A percentile compares a stretch with the other conserved stretches of the same genome.
These are phyloP conservation scores for Paecilomyces formosus DNA, from an alignment of 2,329 filamentous ascomycete species.

Conservation along the genomic window DNA sequence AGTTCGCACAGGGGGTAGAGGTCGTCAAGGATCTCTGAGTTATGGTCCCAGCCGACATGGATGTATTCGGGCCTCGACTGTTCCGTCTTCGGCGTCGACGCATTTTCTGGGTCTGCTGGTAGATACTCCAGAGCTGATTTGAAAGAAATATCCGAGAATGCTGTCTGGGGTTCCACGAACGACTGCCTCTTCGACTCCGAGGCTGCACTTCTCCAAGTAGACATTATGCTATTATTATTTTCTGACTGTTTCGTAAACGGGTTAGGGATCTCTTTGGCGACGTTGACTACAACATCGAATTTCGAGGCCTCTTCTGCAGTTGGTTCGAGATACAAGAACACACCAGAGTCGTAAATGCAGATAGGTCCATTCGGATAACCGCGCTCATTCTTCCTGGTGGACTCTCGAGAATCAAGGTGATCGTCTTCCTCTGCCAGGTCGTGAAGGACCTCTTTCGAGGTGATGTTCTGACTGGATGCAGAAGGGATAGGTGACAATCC, in stretches of 20 bases:
- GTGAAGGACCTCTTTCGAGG: slow-evolving; percentile 25
- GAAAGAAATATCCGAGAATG: slow-evolving; percentile 38
- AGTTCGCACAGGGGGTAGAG: slow-evolving; percentile 52
- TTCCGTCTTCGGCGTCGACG: slow-evolving; percentile 23
- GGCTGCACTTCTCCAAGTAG: slow-evolving; percentile 43
- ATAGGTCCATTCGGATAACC: slow-evolving; percentile 59
- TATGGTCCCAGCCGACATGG: slow-evolving; percentile 60
- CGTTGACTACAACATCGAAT: slow-evolving; percentile 59
- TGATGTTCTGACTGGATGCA: slow-evolving; percentile 18
- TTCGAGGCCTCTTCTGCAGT: slow-evolving; percentile 51
- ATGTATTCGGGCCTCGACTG: slow-evolving; percentile 53
- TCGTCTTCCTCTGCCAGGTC: slow-evolving; percentile 47
- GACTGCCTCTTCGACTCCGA: slow-evolving; percentile 23
- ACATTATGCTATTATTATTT: slow-evolving; percentile 33
- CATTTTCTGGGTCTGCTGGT: slow-evolving; percentile 18
- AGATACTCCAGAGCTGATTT: slow-evolving; percentile 43
- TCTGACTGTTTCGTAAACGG: slow-evolving; percentile 39
- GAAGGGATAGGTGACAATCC: slow-evolving; percentile 18
- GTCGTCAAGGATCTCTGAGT: slow-evolving; percentile 60
- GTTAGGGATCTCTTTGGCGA: slow-evolving; percentile 58
- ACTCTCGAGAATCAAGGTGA: slow-evolving; percentile 43
- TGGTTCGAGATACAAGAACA: slow-evolving; percentile 58
- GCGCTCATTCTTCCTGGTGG: slow-evolving; percentile 54
- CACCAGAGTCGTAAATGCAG: slow-evolving; percentile 54
- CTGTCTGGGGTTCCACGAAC: slow-evolving; percentile 36